Conservation (phyloP, 2,329 filamentous ascomycete species). For the Neofusicoccum ribis region DNA sequence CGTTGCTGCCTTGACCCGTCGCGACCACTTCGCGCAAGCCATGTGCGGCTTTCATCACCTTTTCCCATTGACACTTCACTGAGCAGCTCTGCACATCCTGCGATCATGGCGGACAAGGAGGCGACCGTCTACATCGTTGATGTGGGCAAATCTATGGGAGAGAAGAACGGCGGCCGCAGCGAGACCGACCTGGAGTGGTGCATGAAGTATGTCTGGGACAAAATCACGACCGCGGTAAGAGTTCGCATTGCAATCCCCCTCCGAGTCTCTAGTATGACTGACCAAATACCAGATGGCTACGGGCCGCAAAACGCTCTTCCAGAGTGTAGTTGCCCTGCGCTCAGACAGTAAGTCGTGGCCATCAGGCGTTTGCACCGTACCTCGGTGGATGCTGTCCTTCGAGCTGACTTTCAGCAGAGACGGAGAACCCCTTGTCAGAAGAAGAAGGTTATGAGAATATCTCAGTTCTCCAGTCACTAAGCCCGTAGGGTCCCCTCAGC, state of each 20-base stretch:
- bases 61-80: background rate
- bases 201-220: constrained; percentile 94
- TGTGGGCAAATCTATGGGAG: constrained; percentile 80
- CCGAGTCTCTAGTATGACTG: background rate
- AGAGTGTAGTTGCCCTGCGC: constrained; percentile 80
- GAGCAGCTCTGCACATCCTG: background rate
- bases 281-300: constrained; percentile 51
- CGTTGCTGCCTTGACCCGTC: constrained; percentile 12
- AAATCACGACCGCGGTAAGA: constrained; percentile 72
- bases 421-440: constrained; percentile 65
- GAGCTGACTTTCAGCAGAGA: constrained; percentile 46
- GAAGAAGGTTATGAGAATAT: constrained; percentile 80
- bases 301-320: constrained; percentile 71
- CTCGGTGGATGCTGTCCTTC: background rate
- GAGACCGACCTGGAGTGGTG: constrained; percentile 86
- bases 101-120: constrained; percentile 83
- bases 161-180: constrained; percentile 66
- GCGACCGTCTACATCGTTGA: constrained; percentile 91
- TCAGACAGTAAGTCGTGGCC: constrained; percentile 60
- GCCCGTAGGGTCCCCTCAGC: constrained; percentile 58
- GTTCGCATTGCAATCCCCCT: constrained; percentile 13
- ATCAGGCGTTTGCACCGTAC: background rate
- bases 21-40: background rate
- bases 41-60: background rate
- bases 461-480: constrained; percentile 63